These are phyloP conservation scores for Amniculicola lignicola DNA, from an alignment of 495 filamentous ascomycete genomes.

Conservation along the genomic window DNA sequence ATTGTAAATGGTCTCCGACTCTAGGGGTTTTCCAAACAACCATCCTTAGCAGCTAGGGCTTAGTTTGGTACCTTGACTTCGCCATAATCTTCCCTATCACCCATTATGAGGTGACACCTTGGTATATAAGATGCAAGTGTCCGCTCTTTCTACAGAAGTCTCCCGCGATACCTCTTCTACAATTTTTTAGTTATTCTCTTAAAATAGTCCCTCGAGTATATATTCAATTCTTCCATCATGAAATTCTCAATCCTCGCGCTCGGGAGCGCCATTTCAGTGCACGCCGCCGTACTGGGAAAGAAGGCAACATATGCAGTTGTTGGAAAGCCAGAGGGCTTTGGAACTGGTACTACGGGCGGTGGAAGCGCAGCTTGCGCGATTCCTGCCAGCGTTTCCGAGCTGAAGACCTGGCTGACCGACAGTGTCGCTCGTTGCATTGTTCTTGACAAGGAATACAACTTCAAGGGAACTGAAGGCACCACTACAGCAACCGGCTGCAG, in stretches of 20 bases:
- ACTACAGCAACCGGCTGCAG: conserved; percentile 46
- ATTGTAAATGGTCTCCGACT: too few species aligned
- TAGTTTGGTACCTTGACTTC: too few species aligned
- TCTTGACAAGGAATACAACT: conserved; percentile 36
- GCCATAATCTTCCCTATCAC: too few species aligned
- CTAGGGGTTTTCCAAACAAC: too few species aligned
- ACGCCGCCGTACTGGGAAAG: conserved; percentile 2
- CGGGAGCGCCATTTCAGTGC: background rate
- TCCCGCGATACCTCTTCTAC: too few species aligned
- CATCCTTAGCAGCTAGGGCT: too few species aligned
- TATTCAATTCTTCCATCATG: conserved; percentile 3
- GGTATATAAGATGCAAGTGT: too few species aligned
- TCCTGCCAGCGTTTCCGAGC: conserved; percentile 1
- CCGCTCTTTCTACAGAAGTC: too few species aligned
- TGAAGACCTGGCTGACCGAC: conserved; percentile 17
- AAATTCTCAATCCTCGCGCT: conserved; percentile 6
- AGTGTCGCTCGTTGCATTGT: conserved; percentile 12
- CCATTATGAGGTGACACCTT: too few species aligned
- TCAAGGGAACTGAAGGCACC: conserved; percentile 46
- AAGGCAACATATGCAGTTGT: conserved; percentile 8
- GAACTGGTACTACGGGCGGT: conserved; percentile 8
- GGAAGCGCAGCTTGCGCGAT: conserved; percentile 6
- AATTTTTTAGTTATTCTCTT: too few species aligned
- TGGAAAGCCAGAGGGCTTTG: conserved; percentile 14
- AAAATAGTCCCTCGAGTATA: background rate